These are phyloP conservation scores for Pharus latifolius DNA, from an alignment of 176 grass and related monocot species.

Conservation along the genomic window DNA sequence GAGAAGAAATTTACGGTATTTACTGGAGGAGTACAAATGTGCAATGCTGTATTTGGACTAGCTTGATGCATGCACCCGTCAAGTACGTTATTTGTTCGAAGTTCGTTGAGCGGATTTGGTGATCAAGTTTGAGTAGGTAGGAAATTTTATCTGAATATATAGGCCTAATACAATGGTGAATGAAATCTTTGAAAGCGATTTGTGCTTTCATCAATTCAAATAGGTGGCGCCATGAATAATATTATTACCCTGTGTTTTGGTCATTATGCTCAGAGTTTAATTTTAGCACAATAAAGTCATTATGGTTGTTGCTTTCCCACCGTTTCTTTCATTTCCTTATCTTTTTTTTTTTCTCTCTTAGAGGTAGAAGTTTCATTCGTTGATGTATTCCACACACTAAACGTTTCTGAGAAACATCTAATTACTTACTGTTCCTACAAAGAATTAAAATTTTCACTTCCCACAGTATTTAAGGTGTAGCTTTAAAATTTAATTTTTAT, in stretches of 20 bases:
- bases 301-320: no score
- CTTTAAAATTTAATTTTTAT: no score
- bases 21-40: no score
- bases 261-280: no score
- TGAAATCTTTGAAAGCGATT: background rate
- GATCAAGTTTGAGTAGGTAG: background rate
- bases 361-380: background rate
- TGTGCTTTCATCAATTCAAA: background rate
- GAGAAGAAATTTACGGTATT: background rate
- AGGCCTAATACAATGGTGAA: background rate
- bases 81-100: background rate
- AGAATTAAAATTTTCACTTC: no score
- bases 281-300: no score
- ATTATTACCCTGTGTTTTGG: no score
- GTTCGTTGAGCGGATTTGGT: slow-evolving; percentile 8
- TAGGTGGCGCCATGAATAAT: no score
- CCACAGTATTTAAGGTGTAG: no score
- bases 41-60: background rate
- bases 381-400: slow-evolving; percentile 6
- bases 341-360: no score
- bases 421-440: no score
- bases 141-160: background rate
- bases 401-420: background rate
- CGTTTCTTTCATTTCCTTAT: no score
- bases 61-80: background rate